Conservation (phyloP, 495 filamentous ascomycete species). For the Talaromyces stipitatus region DNA sequence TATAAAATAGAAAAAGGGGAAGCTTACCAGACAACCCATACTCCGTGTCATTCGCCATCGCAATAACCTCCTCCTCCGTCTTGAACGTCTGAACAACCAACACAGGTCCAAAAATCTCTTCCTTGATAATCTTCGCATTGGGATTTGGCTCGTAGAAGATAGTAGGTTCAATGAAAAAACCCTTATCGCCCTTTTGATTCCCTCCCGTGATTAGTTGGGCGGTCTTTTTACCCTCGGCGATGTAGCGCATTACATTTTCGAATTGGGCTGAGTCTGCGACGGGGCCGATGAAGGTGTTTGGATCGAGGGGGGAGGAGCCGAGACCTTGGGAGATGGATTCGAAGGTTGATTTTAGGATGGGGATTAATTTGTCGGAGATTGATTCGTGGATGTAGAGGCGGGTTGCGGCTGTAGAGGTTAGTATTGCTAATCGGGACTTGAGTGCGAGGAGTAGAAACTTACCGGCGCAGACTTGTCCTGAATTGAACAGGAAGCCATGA, state of each 20-base stretch:
- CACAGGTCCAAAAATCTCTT: conserved; percentile 51
- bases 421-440: neutral
- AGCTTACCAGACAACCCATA: conserved; percentile 32
- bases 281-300: neutral
- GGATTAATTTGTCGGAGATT: neutral
- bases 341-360: neutral
- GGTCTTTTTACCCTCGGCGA: neutral
- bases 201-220: neutral
- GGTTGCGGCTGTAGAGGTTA: neutral
- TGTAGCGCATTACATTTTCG: neutral
- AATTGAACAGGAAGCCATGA: neutral
- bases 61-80: conserved; percentile 44
- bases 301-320: neutral
- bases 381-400: neutral
- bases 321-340: neutral
- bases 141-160: conserved; percentile 38
- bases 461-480: neutral
- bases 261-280: neutral
- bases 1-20: neutral
- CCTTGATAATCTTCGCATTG: conserved; percentile 27
- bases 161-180: conserved; percentile 39
- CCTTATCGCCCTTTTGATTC: neutral
- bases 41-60: conserved; percentile 39
- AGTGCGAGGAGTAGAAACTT: neutral
- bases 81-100: conserved; percentile 42